phyloP scores from a whole-genome alignment of 495 filamentous ascomycete species.

The Xylaria flabelliformis region DNA sequence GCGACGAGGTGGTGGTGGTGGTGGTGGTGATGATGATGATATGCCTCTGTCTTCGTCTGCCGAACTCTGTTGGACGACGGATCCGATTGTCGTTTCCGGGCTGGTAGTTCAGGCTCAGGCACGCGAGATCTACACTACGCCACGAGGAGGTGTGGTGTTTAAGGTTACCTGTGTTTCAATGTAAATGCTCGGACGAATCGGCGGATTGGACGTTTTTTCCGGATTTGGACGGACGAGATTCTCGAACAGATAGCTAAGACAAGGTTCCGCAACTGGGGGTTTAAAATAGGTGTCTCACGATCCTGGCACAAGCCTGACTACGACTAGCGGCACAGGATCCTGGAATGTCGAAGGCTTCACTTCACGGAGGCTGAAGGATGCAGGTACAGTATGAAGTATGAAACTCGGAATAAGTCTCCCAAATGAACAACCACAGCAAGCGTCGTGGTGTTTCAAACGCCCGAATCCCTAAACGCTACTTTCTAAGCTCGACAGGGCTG shows the following conservation, averaged over 20 bases:
- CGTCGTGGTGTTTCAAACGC: neutral
- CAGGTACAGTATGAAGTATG: constrained; percentile 7
- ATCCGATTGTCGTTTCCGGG: neutral
- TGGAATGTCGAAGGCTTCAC: neutral
- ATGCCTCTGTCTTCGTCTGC: neutral
- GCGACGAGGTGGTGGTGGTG: neutral
- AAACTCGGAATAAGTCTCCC: neutral
- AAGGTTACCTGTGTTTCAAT: constrained; percentile 2
- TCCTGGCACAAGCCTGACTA: constrained; percentile 22
- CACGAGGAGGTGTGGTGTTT: constrained; percentile 16
- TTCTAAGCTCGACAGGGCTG: neutral
- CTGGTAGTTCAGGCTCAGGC: neutral
- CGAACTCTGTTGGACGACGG: neutral
- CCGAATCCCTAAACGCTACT: neutral
- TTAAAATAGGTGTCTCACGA: constrained; percentile 14
- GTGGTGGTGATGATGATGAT: neutral
- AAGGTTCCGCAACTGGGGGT: constrained; percentile 2
- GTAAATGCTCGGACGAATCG: constrained; percentile 6
- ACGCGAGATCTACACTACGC: constrained; percentile 6
- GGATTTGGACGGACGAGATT: constrained; percentile 13
- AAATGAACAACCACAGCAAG: neutral
- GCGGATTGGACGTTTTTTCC: constrained; percentile 13
- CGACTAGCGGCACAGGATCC: neutral
- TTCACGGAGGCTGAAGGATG: constrained; percentile 17
- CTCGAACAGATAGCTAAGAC: constrained; percentile 10